Base-by-base conservation (phyloP, 805 yeast genomes). In the Sungouiozyma intestinalis region DNA sequence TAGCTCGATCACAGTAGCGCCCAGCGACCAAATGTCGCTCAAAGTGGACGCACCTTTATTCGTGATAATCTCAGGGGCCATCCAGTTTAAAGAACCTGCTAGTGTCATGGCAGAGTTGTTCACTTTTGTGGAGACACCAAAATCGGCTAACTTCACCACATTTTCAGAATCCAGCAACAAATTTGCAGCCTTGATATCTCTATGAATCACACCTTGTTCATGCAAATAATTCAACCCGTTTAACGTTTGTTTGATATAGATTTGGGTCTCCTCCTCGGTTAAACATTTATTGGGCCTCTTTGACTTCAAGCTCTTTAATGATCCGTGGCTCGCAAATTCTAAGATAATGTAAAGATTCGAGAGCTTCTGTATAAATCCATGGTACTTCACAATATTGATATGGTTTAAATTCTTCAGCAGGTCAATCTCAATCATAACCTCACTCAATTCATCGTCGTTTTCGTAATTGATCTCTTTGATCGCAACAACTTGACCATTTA, bases 51-150 rank as follows among this genome's bases (percentile, higher is more conserved):
- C 82, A 2, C 94, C 94, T 53, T 81, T 84, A 51, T 86, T 79
- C 35, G 80, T 69, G 3, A 92, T 83, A 2, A 94, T 79, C 57
- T 92, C 98, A 0, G 98, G 98, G 0, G 98, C 97, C 96, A 92
- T 88, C 97, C 97, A 92, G 57, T 90, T 84, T 0, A 97, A 94
- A 0, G 97, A 86, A 1, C 98, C 98, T 6, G 75, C 79, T 54
- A 74, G 69, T 0, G 81, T 76, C 57, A 71, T 68, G 53, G 81
- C 73, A 35, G 82, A 69, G 50, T 78, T 77, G 48, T 72, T 79
- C 6, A 76, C 69, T 51, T 79, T 83, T 1, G 97, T 85, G 1
- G 97, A 94, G 9, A 90, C 96, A 1, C 97, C 97, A 62, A 90
- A 90, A 60, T 90, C 98, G 2, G 96, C 97, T 39, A 90, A 71